Conservation (phyloP, 345 rosid species). For the Ceriops zippeliana region DNA sequence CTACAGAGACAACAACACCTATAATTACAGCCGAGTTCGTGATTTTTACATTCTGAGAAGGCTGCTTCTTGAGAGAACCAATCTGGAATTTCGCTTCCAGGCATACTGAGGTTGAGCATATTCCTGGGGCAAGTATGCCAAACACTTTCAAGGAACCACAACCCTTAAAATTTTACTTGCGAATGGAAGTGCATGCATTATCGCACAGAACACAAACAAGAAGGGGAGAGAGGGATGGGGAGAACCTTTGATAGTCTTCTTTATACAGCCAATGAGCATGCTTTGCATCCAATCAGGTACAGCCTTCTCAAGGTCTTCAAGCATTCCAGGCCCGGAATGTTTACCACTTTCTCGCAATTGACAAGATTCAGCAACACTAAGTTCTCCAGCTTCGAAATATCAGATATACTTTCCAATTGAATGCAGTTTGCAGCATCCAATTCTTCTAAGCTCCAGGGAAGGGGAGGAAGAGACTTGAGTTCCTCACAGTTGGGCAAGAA, state of each 20-base stretch:
- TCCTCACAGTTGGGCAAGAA: slow-evolving; percentile 29
- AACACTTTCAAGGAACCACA: neutral
- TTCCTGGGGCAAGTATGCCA: slow-evolving; percentile 44
- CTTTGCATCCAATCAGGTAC: slow-evolving; percentile 39
- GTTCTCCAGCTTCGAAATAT: slow-evolving; percentile 31
- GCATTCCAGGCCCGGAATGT: slow-evolving; percentile 45
- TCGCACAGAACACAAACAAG: neutral
- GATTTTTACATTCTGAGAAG: slow-evolving; percentile 36
- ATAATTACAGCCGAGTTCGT: slow-evolving; percentile 40
- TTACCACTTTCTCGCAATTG: slow-evolving; percentile 39
- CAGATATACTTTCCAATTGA: slow-evolving; percentile 29
- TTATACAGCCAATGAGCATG: slow-evolving; percentile 31
- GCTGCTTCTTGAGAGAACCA: slow-evolving; percentile 46
- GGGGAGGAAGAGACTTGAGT: slow-evolving; percentile 42
- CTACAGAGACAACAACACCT: slow-evolving; percentile 45
- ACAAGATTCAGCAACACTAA: slow-evolving; percentile 31
- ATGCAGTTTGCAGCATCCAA: slow-evolving; percentile 39
- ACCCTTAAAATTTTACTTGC: neutral
- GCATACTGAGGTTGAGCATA: slow-evolving; percentile 43
- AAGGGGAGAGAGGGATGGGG: neutral
- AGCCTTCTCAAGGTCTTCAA: slow-evolving; percentile 36
- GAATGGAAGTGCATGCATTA: neutral
- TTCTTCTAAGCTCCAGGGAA: slow-evolving; percentile 41
- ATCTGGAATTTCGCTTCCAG: slow-evolving; percentile 52
- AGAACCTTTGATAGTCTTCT: slow-evolving; percentile 44